Base-by-base conservation (phyloP, 805 yeast genomes). In the Sugiyamaella qingdaonensis region DNA sequence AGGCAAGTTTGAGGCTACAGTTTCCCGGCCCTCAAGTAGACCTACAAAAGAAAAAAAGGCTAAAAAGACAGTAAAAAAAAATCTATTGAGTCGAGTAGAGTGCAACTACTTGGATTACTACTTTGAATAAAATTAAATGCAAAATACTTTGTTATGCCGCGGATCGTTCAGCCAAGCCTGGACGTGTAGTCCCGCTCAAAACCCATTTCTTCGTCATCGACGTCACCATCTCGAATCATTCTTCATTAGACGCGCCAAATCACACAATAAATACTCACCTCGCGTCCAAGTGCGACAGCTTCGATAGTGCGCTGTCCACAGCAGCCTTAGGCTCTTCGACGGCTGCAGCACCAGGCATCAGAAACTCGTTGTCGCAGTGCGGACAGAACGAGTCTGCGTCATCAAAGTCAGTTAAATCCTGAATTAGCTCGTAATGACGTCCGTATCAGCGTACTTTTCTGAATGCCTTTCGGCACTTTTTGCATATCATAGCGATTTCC, bases 331-430 rank as follows among this genome's bases (percentile, higher is more conserved):
- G 53, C 1, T 50, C 41, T 14, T 52, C 34, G 10, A 46, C 47
- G 10, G 45, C 37, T 5, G 14, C 43, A 10, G 48, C 55, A 4
- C 60, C 58, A 13, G 65, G 66, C n/a, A 67, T 56, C 53, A 67
- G 59, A 49, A 61, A 65, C 54, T 62, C 64, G 49, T 63, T 66
- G 47, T 66, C 71, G 45, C 70, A 67, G 52, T 67, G 61, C 2
- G 71, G 71, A 46, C 71, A 67, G 55, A 54, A 67, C n/a, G 64
- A 57, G 52, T 67, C 71, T 2, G 68, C 43, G 34, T 67, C 71
- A 51, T 67, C 71, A 33, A 66, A 66, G 41, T 67, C 69, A 7
- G 63, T 55, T 47, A 67, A 53, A 41, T 67, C 69, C 56, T 11
- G 32, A 19, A 37, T 48, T 35, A 46, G 53, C 13, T 39, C 4